A percentile compares a stretch with the other conserved stretches of the same genome.
phyloP scores from a whole-genome alignment of 495 filamentous ascomycete species.

The Pseudevernia furfuracea region DNA sequence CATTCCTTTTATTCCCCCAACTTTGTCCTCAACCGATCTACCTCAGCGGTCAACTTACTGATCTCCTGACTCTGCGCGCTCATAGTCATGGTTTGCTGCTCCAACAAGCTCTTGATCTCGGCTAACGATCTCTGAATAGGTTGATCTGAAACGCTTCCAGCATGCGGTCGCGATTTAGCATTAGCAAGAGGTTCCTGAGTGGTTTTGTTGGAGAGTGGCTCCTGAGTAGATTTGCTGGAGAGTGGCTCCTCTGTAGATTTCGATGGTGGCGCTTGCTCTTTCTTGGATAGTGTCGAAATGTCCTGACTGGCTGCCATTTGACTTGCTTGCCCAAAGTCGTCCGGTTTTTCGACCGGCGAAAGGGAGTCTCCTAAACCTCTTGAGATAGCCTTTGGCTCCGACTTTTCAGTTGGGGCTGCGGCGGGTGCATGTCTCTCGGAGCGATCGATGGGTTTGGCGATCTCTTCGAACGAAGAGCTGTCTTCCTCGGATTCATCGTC shows the following conservation, averaged over 20 bases:
- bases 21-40: conserved; percentile 61
- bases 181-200: conserved; percentile 2
- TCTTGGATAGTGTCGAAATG: conserved; percentile 15
- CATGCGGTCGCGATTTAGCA: conserved; percentile 3
- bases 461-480: conserved; percentile 74
- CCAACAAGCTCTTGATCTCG: conserved; percentile 58
- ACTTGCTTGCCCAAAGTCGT: conserved; percentile 20
- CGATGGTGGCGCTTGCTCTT: conserved; percentile 10
- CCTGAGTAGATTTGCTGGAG: conserved; percentile 10
- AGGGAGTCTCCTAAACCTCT: conserved; percentile 19
- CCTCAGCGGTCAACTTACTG: conserved; percentile 53
- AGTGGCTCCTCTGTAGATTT: conserved; percentile 17
- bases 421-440: conserved; percentile 15
- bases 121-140: conserved; percentile 33
- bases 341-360: conserved; percentile 18
- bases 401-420: conserved; percentile 9
- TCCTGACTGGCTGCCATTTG: conserved; percentile 17
- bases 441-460: conserved; percentile 57
- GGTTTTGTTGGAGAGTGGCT: conserved; percentile 5
- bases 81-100: conserved; percentile 56
- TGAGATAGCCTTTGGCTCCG: conserved; percentile 16
- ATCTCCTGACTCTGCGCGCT: conserved; percentile 56
- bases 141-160: conserved; percentile 12
- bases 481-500: conserved; percentile 47
- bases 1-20: conserved; percentile 16